Percentiles rank a stretch among this genome's conserved stretches.
These are phyloP conservation scores for Arctostaphylos glauca DNA, from an alignment of 148 eudicot species.

Conservation along the genomic window DNA sequence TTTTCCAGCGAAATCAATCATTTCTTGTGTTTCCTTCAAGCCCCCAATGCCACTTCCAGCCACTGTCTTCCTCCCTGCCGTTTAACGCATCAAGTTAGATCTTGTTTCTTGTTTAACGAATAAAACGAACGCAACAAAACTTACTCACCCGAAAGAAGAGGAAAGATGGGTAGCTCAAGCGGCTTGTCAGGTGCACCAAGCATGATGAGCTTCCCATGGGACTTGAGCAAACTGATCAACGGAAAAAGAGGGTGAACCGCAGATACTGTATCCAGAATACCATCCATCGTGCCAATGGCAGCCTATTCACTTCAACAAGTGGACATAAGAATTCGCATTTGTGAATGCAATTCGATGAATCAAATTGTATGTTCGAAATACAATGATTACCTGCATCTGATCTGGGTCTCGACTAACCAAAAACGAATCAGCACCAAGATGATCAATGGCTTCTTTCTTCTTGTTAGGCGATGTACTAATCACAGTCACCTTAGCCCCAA, in stretches of 20 bases:
- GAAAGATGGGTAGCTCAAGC: background rate
- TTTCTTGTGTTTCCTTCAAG: constrained; percentile 13
- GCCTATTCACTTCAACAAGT: background rate
- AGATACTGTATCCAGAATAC: constrained; percentile 1
- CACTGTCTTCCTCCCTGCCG: constrained; percentile 4
- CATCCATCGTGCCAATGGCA: constrained; percentile 8
- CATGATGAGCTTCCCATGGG: constrained; percentile 11
- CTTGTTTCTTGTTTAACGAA: background rate
- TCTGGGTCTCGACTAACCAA: constrained; percentile 11
- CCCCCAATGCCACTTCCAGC: constrained; percentile 5
- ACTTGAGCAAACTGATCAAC: background rate
- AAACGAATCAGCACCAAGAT: constrained; percentile 2
- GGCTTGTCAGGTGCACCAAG: constrained; percentile 7
- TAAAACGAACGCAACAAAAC: too few species aligned
- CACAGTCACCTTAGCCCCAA: constrained; percentile 13
- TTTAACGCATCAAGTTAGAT: background rate
- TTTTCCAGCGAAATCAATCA: constrained; percentile 4
- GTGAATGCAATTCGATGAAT: background rate
- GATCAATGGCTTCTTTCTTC: constrained; percentile 5
- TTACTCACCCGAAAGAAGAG: background rate
- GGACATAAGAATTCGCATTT: background rate
- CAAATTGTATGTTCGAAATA: background rate
- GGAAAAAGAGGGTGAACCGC: background rate
- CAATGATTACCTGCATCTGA: background rate
- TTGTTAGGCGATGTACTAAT: constrained; percentile 9